Evolutionary conservation across 441 rosid genomes (phyloP).

Genomic region (Aleurites moluccanus): DNA sequence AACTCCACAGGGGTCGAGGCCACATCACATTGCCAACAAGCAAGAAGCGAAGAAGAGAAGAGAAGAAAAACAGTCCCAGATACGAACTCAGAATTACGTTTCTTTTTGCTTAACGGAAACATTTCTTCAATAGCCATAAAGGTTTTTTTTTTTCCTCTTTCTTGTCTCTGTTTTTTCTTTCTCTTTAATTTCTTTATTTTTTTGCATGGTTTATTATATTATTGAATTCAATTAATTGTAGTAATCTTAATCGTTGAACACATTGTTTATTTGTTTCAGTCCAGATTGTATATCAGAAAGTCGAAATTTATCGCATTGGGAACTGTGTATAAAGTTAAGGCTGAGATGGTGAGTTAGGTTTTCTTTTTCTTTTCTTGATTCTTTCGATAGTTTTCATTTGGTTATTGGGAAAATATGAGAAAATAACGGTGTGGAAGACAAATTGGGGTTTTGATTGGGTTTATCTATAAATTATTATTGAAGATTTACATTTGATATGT

Average conservation of each 20-base stretch:
- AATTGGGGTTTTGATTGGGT: not conserved
- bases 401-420: not conserved
- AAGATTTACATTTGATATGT: not conserved
- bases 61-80: too few species aligned
- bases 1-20: too few species aligned
- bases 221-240: too few species aligned
- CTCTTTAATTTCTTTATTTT: too few species aligned
- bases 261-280: not conserved
- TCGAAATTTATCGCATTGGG: not conserved
- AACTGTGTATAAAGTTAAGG: not conserved
- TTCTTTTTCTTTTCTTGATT: not conserved
- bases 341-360: not conserved
- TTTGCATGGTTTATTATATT: too few species aligned
- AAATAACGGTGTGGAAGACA: not conserved
- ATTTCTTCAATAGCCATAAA: too few species aligned
- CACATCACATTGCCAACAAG: too few species aligned
- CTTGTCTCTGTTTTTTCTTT: too few species aligned
- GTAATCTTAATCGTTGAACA: not conserved
- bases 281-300: not conserved
- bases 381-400: not conserved
- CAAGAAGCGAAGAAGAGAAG: too few species aligned
- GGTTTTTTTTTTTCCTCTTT: too few species aligned
- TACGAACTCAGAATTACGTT: too few species aligned
- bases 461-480: not conserved
- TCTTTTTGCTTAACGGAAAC: too few species aligned